Evolutionary conservation across 371 early-diverging fungal genomes (phyloP).

Genomic region (Sporodiniella umbellata): DNA sequence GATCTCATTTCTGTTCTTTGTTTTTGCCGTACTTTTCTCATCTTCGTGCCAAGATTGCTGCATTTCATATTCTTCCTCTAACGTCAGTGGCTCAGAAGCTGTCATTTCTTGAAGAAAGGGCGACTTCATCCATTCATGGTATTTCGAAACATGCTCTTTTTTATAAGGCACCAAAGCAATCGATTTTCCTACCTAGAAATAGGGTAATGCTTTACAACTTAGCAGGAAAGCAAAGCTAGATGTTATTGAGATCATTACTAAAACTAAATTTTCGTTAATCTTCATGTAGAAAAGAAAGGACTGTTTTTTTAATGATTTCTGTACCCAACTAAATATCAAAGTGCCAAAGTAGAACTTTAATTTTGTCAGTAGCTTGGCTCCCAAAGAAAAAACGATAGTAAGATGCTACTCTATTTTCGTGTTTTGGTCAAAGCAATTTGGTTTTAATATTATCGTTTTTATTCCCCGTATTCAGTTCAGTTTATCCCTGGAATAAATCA

Average conservation of each 20-base stretch:
- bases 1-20: not conserved
- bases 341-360: too few relatives aligned
- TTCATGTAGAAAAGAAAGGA: conserved; percentile 17
- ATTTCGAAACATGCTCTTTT: conserved; percentile 77
- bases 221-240: not conserved
- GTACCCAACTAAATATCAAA: too few relatives aligned
- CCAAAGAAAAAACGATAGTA: too few relatives aligned
- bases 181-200: conserved; percentile 55
- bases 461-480: too few relatives aligned
- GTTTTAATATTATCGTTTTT: too few relatives aligned
- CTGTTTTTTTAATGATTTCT: not conserved
- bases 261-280: conserved; percentile 31
- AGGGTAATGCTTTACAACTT: not conserved
- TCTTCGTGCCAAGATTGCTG: conserved; percentile 87
- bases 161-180: conserved; percentile 84
- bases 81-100: conserved; percentile 87
- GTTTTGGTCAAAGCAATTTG: too few relatives aligned
- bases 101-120: conserved; percentile 90
- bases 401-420: too few relatives aligned
- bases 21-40: conserved; percentile 69
- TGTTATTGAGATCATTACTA: conserved; percentile 15
- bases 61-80: conserved; percentile 94
- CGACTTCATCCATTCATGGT: conserved; percentile 95
- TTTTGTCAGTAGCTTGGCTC: too few relatives aligned
- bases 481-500: too few relatives aligned